Base-by-base conservation (phyloP, 129 eudicot species). In the Flaveria bidentis region DNA sequence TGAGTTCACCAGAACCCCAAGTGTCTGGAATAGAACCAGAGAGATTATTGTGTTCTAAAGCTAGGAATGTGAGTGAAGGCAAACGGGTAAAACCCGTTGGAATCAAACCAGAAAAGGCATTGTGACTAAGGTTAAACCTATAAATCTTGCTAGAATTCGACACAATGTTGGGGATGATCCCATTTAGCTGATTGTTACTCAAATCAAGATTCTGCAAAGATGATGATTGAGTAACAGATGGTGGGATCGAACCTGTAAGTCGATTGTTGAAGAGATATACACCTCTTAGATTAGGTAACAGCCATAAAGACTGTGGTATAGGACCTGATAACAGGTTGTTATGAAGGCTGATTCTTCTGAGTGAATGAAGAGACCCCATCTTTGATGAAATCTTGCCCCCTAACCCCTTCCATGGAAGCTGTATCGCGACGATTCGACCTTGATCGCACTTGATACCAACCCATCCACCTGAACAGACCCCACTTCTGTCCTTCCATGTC, bases 381-480 rank as follows among this genome's bases (percentile, higher is more conserved):
- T 87, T 85, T 20, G 87, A 85, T 0, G 96, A 84, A 46, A 95
- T 87, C 55, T 73, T 79, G 15, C 99, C 99, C 30, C 96, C 86
- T 23, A 95, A 72, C 44, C 96, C 94, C 62, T 85, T 95, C 86
- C 87, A 91, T 14, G 99, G 99, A 69, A 95, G 92, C 84, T 95
- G 96, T 10, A 95, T 74, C 5, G 90, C 87, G 20, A 89, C 83
- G 47, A 95, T 91, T 55, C 83, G 85, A 0, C 94, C 97, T 30
- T 85, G 76, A 20, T 82, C 90, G 78, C 99, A 95, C 86, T 86
- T 95, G 84, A 95, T 86, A 18, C 97, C 99, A 1, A 70, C 67
- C 99, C 99, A 95, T 0, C 84, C 82, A 42, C 97, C 98, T 11
- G 91, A 84, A 25, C 99, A 95, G 56, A 89, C 96, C 42, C 84